Conservation (phyloP, 1,139 yeast genomes). For the Blastobotrys aristatus region DNA sequence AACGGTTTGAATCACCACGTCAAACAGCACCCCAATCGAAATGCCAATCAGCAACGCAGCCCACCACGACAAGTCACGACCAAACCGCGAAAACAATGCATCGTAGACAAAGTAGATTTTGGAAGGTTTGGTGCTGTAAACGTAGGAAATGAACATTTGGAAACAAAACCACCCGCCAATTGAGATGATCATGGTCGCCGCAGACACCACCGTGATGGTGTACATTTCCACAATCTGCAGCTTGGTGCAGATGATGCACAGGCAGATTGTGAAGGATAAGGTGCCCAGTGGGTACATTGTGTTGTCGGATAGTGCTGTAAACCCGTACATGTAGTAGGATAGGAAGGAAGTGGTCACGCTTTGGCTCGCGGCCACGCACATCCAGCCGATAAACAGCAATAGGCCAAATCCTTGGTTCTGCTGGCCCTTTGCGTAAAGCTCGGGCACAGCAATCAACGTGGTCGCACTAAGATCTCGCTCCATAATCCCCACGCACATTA, state of each 20-base stretch:
- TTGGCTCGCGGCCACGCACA: conserved; percentile 68
- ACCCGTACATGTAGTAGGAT: conserved; percentile 65
- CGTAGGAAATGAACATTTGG: conserved; percentile 69
- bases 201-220: conserved; percentile 66
- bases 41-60: conserved; percentile 56
- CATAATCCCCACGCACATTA: conserved; percentile 89
- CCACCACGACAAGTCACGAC: conserved; percentile 83
- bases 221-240: conserved; percentile 82
- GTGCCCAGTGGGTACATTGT: conserved; percentile 80
- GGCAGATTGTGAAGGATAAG: conserved; percentile 64
- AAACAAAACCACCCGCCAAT: conserved; percentile 85
- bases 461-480: conserved; percentile 87
- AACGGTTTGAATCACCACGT: conserved; percentile 55
- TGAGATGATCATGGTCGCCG: conserved; percentile 66
- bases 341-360: conserved; percentile 68
- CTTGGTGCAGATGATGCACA: conserved; percentile 69
- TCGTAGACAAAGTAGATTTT: conserved; percentile 67
- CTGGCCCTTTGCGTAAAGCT: conserved; percentile 75
- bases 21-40: conserved; percentile 55
- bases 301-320: conserved; percentile 58
- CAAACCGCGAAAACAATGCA: conserved; percentile 67
- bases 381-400: conserved; percentile 68
- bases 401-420: conserved; percentile 71
- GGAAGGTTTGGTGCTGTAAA: conserved; percentile 55
- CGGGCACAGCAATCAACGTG: conserved; percentile 88